Conservation (phyloP, 2,329 filamentous ascomycete genomes). For the Penicillium sp. region DNA sequence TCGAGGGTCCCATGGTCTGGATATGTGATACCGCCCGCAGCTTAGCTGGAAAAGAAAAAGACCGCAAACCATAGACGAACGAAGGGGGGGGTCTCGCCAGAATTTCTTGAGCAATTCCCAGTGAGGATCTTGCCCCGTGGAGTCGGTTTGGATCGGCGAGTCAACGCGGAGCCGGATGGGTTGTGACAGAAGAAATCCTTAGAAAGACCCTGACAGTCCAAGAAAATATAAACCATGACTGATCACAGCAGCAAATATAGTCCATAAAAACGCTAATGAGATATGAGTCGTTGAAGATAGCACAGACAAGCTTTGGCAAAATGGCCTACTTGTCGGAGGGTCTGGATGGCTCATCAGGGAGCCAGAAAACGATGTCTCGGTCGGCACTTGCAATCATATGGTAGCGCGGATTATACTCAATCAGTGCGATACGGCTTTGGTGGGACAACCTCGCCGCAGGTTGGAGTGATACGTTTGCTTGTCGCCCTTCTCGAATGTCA, state of each 20-base stretch:
- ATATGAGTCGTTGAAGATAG: neutral
- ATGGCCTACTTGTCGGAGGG: conserved; percentile 27
- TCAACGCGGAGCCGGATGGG: no score
- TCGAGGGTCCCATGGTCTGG: conserved; percentile 58
- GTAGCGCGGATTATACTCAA: conserved; percentile 84
- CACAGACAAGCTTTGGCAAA: neutral
- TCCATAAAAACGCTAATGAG: no score
- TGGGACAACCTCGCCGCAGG: conserved; percentile 37
- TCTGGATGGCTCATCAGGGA: conserved; percentile 56
- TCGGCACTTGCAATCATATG: conserved; percentile 91
- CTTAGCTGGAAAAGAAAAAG: conserved; percentile 61
- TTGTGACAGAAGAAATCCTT: neutral
- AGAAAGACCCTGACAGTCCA: neutral
- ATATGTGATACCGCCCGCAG: conserved; percentile 59
- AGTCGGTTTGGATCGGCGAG: no score
- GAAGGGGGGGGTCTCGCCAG: neutral
- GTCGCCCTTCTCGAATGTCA: conserved; percentile 44
- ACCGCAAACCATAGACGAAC: conserved; percentile 27
- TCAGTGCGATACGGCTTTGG: conserved; percentile 60
- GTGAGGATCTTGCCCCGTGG: no score
- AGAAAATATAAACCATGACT: neutral
- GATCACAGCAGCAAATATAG: no score
- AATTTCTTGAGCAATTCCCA: neutral
- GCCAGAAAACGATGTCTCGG: conserved; percentile 72
- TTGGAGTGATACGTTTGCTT: conserved; percentile 44